phyloP scores from a whole-genome alignment of 257 asterid species.

The Ocimum tenuiflorum region DNA sequence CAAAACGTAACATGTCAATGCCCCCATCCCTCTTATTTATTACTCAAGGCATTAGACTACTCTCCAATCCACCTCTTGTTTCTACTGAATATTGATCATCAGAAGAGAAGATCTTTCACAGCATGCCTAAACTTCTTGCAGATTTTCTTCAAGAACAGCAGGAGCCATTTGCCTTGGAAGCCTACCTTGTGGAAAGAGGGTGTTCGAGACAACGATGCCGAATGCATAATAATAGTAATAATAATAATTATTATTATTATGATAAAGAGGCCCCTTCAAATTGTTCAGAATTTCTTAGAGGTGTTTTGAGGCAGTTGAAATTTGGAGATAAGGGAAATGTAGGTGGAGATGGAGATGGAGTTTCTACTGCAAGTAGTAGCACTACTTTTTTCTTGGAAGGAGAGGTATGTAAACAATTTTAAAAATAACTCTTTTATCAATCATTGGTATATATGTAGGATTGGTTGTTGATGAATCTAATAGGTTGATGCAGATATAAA shows the following conservation, averaged over 20 bases:
- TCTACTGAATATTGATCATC: too few relatives aligned
- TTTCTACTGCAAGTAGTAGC: not conserved
- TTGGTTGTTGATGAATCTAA: constrained; percentile 16
- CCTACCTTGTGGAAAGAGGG: constrained; percentile 46
- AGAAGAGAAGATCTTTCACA: not conserved
- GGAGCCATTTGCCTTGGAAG: constrained; percentile 62
- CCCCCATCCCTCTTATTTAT: constrained; percentile 20
- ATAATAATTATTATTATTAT: too few relatives aligned
- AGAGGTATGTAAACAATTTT: not conserved
- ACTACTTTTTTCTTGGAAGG: not conserved
- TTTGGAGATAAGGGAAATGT: constrained; percentile 7
- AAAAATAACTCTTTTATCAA: too few relatives aligned
- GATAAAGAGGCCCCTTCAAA: constrained; percentile 16
- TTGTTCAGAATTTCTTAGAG: constrained; percentile 37
- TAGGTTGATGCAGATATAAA: constrained; percentile 36
- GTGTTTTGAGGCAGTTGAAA: constrained; percentile 20
- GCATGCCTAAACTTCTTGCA: constrained; percentile 35
- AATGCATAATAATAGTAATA: not conserved
- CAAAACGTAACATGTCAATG: not conserved
- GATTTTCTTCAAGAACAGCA: constrained; percentile 61
- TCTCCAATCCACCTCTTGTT: too few relatives aligned
- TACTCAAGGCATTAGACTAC: constrained; percentile 16
- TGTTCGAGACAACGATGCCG: not conserved
- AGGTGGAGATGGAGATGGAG: constrained; percentile 16
- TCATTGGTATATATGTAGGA: not conserved